These are phyloP conservation scores for Leishmania tarentolae DNA, from an alignment of 208 protist species.

Conservation along the genomic window DNA sequence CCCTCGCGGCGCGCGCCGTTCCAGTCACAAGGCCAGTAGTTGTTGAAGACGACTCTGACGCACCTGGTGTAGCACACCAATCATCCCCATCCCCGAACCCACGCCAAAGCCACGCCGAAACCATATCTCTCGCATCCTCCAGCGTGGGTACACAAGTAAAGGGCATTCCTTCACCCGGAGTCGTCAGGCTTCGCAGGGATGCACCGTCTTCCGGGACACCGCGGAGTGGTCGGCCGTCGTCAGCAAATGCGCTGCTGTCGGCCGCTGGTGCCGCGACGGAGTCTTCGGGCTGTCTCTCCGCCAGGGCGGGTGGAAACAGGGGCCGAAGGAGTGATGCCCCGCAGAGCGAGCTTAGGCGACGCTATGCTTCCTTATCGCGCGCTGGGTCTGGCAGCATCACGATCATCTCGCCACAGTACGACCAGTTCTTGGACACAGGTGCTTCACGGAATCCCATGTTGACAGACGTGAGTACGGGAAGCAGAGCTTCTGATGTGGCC, in stretches of 20 bases:
- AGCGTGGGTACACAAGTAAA: not conserved
- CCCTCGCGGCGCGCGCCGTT: conserved; percentile 2
- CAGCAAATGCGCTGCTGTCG: not conserved
- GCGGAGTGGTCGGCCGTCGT: not conserved
- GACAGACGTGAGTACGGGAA: not conserved
- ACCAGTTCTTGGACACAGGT: conserved; percentile 19
- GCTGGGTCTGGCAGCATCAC: not conserved
- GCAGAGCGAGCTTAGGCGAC: conserved; percentile 7
- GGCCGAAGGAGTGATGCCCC: not conserved
- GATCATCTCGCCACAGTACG: not conserved
- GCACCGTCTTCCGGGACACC: not conserved
- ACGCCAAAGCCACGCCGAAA: not conserved
- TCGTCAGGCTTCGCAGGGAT: not conserved
- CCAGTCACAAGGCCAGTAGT: not conserved
- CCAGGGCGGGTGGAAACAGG: not conserved
- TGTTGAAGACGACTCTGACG: not conserved
- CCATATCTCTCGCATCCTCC: not conserved
- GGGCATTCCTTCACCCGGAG: not conserved
- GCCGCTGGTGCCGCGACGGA: not conserved
- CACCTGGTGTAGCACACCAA: not conserved
- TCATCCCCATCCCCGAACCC: not conserved
- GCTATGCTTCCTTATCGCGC: conserved; percentile 12
- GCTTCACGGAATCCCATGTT: not conserved
- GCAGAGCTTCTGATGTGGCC: not conserved
- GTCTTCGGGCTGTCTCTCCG: not conserved